Evolutionary conservation across 306 rosid species (phyloP), one percentile per base, ranked within the genome.

Genomic region (Mimosa bimucronata): DNA sequence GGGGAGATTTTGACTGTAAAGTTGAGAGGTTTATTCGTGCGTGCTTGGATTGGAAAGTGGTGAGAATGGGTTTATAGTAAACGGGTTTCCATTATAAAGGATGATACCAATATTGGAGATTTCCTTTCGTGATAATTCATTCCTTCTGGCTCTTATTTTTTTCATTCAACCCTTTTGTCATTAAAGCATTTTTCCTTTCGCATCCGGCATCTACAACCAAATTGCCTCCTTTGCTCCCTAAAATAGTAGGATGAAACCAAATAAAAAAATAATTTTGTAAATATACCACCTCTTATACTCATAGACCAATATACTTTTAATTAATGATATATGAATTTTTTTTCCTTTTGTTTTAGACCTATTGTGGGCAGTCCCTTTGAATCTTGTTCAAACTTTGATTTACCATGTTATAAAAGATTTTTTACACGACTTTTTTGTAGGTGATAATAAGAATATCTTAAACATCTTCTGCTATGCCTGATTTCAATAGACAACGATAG

Each of bases 71-170:
- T 46, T 55, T 34, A 38, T 46, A 60, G 83, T 82, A 16, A 79
- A 75, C 52, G 28, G 57, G 15, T 3, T 78, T 82, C 76, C 79
- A 44, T 15, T n/a, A 46, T 23, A 4, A 67, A 26, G 80, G 46
- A 14, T 29, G 2, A 46, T 71, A 3, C 46, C 34, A 29, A 46
- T 48, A 31, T 34, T 57, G 41, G 79, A 64, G 68, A 66, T 53
- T 82, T 73, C 61, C 46, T 79, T 85, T 14, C 67, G 9, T 31
- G 64, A 23, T 34, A 40, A 40, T 78, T 55, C 61, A 37, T 40
- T 46, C 6, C 31, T 45, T 52, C 14, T 66, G 28, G 30, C 71
- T 53, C 4, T 61, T 61, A 5, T 61, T 61, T 12, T 26, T 7
- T 60, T 26, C 34, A 26, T 60, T 0, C 18, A 60, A 25, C 9